A percentile compares a stretch with the other conserved stretches of the same genome.
phyloP scores from a whole-genome alignment of 2,329 filamentous ascomycete genomes.

The Canariomyces notabilis region DNA sequence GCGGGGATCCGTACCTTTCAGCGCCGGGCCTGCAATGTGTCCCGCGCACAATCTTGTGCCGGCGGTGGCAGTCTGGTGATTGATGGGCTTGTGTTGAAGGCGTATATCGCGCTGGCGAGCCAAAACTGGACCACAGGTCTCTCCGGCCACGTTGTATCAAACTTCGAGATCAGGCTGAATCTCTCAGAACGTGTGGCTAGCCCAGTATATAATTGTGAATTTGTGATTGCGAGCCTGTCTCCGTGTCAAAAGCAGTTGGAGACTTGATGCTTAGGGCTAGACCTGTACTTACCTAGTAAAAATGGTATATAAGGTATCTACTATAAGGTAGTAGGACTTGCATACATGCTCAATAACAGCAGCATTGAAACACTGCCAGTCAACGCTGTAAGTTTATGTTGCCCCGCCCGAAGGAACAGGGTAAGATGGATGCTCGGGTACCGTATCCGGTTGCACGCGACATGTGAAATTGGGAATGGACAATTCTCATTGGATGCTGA shows the following conservation, averaged over 20 bases:
- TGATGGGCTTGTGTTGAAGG: neutral
- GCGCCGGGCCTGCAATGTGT: neutral
- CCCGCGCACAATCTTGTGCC: neutral
- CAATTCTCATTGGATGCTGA: too few species aligned
- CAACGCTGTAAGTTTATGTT: neutral
- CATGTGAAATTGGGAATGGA: too few species aligned
- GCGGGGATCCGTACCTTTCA: neutral
- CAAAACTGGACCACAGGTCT: neutral
- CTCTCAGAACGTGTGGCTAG: neutral
- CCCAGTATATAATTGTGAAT: neutral
- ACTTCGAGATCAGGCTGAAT: neutral
- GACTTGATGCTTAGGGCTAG: too few species aligned
- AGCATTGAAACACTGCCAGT: too few species aligned
- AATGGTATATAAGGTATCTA: too few species aligned
- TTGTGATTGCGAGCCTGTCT: slow-evolving; percentile 7
- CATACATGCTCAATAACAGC: too few species aligned
- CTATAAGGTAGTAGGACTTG: too few species aligned
- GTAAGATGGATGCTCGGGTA: too few species aligned
- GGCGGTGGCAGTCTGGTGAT: neutral
- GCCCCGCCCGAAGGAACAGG: too few species aligned
- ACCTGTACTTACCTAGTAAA: too few species aligned
- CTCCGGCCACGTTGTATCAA: neutral
- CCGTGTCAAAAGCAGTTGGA: too few species aligned
- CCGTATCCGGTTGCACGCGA: too few species aligned
- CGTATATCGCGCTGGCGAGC: neutral